These are phyloP conservation scores for Globisporangium ultimum DNA, from an alignment of 352 stramenopile genomes.

Conservation along the genomic window DNA sequence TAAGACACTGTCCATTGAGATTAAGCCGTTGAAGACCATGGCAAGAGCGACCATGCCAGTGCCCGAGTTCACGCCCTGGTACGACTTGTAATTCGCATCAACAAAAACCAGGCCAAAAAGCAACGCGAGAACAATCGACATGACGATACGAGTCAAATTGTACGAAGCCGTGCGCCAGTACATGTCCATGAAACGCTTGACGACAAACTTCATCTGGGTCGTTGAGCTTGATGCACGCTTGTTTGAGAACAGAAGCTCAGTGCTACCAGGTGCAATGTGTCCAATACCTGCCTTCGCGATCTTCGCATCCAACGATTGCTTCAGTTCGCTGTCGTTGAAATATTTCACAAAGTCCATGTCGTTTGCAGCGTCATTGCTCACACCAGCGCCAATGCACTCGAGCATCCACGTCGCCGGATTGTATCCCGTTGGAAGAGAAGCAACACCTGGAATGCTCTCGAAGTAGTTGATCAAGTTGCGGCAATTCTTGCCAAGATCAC, in stretches of 20 bases:
- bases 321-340: conserved; percentile 29
- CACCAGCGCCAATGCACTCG: too few species aligned
- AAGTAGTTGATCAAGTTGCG: too few species aligned
- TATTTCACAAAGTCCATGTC: conserved; percentile 34
- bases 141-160: conserved; percentile 54
- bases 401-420: too few species aligned
- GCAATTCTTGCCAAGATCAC: too few species aligned
- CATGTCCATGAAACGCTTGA: conserved; percentile 15
- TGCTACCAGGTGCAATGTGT: neutral
- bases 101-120: conserved; percentile 24
- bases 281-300: neutral
- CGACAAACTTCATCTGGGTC: conserved; percentile 18
- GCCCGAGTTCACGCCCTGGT: conserved; percentile 26
- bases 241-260: conserved; percentile 11
- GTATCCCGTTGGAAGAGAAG: too few species aligned
- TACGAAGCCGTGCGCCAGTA: conserved; percentile 58
- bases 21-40: conserved; percentile 65
- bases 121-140: conserved; percentile 12
- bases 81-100: conserved; percentile 24
- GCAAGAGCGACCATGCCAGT: conserved; percentile 67
- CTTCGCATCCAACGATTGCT: neutral
- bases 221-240: conserved; percentile 14
- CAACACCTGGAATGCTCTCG: neutral
- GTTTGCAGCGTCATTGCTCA: conserved; percentile 11
- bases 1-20: conserved; percentile 61